Evolutionary conservation across 2,329 filamentous ascomycete species (phyloP), one percentile per base, ranked within the genome.

Genomic region (Spiromastix sp.): DNA sequence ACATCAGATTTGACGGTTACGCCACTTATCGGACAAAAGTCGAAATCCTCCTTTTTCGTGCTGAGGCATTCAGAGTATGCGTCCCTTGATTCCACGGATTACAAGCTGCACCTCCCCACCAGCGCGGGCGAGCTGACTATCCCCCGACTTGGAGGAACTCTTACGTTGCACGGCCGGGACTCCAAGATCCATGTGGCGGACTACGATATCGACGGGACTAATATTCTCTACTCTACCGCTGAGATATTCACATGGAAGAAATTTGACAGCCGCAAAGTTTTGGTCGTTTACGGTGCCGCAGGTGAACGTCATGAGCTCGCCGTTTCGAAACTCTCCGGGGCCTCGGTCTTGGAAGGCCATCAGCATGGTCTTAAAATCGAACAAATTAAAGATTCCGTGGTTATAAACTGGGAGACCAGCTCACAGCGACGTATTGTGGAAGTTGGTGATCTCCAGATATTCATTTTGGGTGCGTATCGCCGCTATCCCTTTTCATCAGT

Each of bases 21-120:
- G 1, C 75, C 77, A 0, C 55, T 85, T 1, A 59, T 70, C 1
- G 70, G 68, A 12, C 66, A 74, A 33, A 56, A 55, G 26, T 71
- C 72, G 0, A 65, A 60, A 0, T 64, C 67, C 2, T 71, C 65
- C 18, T 84, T 81, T 57, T 86, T 77, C 51, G 66, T 87, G 2
- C 60, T 78, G 3, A 67, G 81, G 24, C 82, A 89, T 48, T 56
- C 71, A 0, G 71, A 77, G 37, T 85, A 81, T 49, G 70, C 72
- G n/a, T 71, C 68, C 11, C 59, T 67, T 0, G 64, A 57, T 0
- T 68, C 72, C 1, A 73, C 73, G 0, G 59, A 64, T 1, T 89
- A 86, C 52, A 76, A 66, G 11, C 61, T 86, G 21, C 77, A 59
- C 1, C 55, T 89, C 0, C 48, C 55, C 5, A 64, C 60, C 7